These are phyloP conservation scores for Colletotrichum sp. DNA, from an alignment of 2,329 filamentous ascomycete species.

Conservation along the genomic window DNA sequence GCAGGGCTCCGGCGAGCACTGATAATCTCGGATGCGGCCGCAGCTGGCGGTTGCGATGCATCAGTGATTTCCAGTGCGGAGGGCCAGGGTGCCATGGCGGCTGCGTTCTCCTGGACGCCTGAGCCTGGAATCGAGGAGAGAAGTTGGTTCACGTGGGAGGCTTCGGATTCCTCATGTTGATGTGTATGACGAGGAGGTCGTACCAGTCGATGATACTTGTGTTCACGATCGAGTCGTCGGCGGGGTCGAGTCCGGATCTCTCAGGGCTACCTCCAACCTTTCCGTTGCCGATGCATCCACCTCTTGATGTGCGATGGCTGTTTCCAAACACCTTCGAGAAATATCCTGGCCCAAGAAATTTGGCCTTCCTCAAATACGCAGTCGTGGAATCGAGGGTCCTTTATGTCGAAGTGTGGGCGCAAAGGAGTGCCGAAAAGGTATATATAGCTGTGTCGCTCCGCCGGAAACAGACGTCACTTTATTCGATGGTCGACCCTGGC, in stretches of 20 bases:
- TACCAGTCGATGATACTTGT: not conserved
- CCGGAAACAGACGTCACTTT: not conserved
- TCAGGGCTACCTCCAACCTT: not conserved
- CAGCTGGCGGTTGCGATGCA: not conserved
- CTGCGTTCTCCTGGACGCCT: not conserved
- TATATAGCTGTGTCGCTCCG: not conserved
- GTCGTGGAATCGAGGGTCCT: not conserved
- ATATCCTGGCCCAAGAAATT: not conserved
- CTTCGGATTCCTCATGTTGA: slow-evolving; percentile 20
- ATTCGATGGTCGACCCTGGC: not conserved
- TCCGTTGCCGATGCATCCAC: not conserved
- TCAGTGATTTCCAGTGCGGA: not conserved
- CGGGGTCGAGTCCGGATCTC: not conserved
- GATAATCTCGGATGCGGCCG: not conserved
- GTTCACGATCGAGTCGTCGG: not conserved
- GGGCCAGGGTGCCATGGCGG: slow-evolving; percentile 16
- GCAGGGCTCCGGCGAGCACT: not conserved
- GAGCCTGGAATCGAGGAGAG: not conserved
- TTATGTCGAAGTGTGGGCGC: not conserved
- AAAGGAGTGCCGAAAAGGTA: not conserved
- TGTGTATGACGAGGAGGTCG: not conserved
- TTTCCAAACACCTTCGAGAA: not conserved
- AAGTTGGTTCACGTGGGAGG: slow-evolving; percentile 13
- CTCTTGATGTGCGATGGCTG: not conserved
- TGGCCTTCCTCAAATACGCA: not conserved